Base-by-base conservation (phyloP, 2,329 filamentous ascomycete species). In the Diplodia sapinea region DNA sequence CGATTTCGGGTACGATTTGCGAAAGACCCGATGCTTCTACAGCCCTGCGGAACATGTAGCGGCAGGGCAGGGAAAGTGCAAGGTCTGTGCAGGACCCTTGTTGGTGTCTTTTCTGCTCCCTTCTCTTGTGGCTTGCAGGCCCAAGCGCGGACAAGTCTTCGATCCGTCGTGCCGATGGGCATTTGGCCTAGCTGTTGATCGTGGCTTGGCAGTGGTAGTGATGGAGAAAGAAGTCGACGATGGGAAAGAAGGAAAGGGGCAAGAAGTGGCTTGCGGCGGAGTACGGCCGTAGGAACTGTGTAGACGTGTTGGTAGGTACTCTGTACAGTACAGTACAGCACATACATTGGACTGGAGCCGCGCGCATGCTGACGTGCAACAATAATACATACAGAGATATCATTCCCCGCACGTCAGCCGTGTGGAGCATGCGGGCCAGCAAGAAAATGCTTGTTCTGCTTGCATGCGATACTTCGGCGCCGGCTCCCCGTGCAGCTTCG, bases 401-500 rank as follows among this genome's bases (percentile, higher is more conserved):
- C 20, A 20, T 57, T 57, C 17, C 54, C 36, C 54, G 20, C 54
- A 59, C 36, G 36, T 11, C 36, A 38, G 36, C 9, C 29, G 40
- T 29, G 11, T 12, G 40, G 20, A 26, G 26, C 26, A 4, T 26
- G 26, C 26, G 26, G 26, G 26, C 26, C 26, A 26, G 26, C 26
- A 26, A 26, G 26, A 26, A 26, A 17, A 59, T 49, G 40, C 57
- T 61, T 36, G 40, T 23, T 61, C 26, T 49, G 57, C 31, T 33
- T 50, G 57, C 57, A 61, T 43, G 40, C 57, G 57, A 61, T 61
- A 61, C 40, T 61, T 61, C 17, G 15, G 57, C 57, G 57, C 57
- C 56, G 56, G 23, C 8, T 38, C 15, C 11, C 26, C 56, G 56
- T 38, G 36, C 36, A 38, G 36, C 36, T 11, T 38, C 36, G 36